Evolutionary conservation across 1,284 basidiomycete genomes (phyloP), one percentile per base, ranked within the genome.

Genomic region (Trichosporon sp.): DNA sequence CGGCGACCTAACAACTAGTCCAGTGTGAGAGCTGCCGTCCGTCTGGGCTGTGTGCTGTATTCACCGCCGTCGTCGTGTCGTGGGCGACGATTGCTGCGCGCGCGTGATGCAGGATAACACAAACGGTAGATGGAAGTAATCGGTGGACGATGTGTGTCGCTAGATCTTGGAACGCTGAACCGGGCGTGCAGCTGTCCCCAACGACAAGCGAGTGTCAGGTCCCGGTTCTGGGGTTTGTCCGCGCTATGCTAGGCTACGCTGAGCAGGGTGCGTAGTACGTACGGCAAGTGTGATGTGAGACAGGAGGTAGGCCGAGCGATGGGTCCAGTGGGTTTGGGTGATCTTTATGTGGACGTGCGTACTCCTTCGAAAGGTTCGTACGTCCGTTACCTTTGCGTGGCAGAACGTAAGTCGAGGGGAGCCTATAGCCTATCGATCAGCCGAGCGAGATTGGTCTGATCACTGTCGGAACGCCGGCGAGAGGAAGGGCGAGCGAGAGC

Each of bases 331-430:
- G 51, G 51, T 19, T 26, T 26, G 51, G 51, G 51, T 54, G n/a
- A 54, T 54, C 51, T 54, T 26, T 19, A 19, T 21, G 51, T 54
- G 19, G 26, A 54, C 51, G 19, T 54, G 51, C 51, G 51, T 54
- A 54, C 51, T 54, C 51, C 51, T 54, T 54, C 51, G 14, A 54
- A 54, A 54, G 51, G n/a, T 54, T 54, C 51, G 51, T 21, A 54
- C 51, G 51, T 54, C 19, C 4, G 0, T 54, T 5, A 21, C 19
- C 19, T 10, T 26, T 4, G 51, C n/a, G 19, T 54, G 51, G 51
- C 51, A 19, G 8, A 54, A 54, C 51, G 51, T 26, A 54, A 54
- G 26, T 26, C 7, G 6, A 4, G 51, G 8, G 51, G 38, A 40
- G 38, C 26, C 38, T 40, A 12, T 11, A 54, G 51, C 51, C 51